Percentiles rank a stretch among this genome's conserved stretches.
phyloP scores from a whole-genome alignment of 2,329 filamentous ascomycete species.

The Phyllosticta paracitricarpa region DNA sequence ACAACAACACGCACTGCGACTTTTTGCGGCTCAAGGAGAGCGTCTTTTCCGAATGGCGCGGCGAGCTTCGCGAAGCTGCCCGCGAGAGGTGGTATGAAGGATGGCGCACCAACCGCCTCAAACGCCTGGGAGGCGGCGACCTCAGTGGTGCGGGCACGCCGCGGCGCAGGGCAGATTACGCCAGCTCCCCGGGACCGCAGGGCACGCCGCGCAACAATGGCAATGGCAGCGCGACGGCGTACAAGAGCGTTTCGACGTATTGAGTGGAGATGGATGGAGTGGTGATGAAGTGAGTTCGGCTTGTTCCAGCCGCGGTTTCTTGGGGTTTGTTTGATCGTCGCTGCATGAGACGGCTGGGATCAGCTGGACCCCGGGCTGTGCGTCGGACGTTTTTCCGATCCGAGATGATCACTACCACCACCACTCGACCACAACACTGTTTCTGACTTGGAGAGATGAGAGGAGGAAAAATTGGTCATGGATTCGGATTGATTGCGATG shows the following conservation, averaged over 20 bases:
- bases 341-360: too few species aligned
- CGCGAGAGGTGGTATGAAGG: conserved; percentile 91
- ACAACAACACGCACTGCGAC: conserved; percentile 86
- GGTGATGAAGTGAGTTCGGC: neutral
- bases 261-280: neutral
- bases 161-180: conserved; percentile 4
- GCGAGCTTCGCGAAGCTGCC: conserved; percentile 80
- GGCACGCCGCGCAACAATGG: neutral
- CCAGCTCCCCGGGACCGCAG: neutral
- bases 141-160: neutral
- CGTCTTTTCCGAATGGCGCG: conserved; percentile 88
- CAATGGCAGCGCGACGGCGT: neutral
- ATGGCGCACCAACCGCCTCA: conserved; percentile 62
- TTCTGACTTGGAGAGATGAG: too few species aligned
- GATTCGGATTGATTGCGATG: too few species aligned
- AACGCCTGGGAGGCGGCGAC: conserved; percentile 10
- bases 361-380: too few species aligned
- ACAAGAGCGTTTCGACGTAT: conserved; percentile 1
- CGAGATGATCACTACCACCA: too few species aligned
- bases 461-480: too few species aligned
- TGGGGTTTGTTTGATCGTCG: too few species aligned
- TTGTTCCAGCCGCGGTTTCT: neutral
- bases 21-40: conserved; percentile 83
- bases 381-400: too few species aligned
- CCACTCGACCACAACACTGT: too few species aligned